Conservation (phyloP, 2,329 filamentous ascomycete genomes). For the Epichloe amarillans region DNA sequence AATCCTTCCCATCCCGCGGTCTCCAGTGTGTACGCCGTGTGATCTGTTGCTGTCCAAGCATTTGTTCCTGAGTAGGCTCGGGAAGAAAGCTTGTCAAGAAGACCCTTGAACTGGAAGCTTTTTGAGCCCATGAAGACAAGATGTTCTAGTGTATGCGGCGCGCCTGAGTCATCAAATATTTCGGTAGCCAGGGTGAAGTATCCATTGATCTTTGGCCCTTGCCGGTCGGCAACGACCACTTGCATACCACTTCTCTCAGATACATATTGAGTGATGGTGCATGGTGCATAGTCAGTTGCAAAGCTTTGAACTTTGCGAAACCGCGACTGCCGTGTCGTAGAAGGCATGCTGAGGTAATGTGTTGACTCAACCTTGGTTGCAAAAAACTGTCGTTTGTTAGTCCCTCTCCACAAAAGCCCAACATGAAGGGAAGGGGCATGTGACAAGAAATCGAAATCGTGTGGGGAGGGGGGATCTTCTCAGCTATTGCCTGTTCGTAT, state of each 20-base stretch:
- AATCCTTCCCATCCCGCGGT: constrained; percentile 97
- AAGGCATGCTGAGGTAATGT: constrained; percentile 2
- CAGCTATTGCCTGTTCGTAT: neutral
- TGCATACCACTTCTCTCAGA: constrained; percentile 91
- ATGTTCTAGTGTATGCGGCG: constrained; percentile 77
- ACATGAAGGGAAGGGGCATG: neutral
- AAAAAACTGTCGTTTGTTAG: neutral
- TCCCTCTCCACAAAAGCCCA: neutral
- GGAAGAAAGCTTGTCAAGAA: constrained; percentile 86
- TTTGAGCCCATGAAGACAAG: constrained; percentile 83
- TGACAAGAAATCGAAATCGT: neutral
- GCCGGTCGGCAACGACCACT: constrained; percentile 78
- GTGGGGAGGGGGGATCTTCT: neutral
- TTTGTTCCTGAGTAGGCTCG: constrained; percentile 90
- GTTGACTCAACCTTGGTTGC: neutral
- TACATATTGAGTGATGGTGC: constrained; percentile 86
- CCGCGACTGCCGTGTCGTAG: constrained; percentile 20
- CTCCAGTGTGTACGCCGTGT: constrained; percentile 91
- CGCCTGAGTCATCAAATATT: constrained; percentile 92
- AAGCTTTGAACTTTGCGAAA: constrained; percentile 83
- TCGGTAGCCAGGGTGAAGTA: constrained; percentile 95
- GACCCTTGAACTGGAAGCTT: constrained; percentile 86
- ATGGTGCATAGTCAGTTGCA: constrained; percentile 78
- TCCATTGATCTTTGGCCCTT: constrained; percentile 88
- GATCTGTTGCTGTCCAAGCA: constrained; percentile 92